Evolutionary conservation across 768 basidiomycete species (phyloP), one percentile per base, ranked within the genome.

Genomic region (Chalciporus piperatus): DNA sequence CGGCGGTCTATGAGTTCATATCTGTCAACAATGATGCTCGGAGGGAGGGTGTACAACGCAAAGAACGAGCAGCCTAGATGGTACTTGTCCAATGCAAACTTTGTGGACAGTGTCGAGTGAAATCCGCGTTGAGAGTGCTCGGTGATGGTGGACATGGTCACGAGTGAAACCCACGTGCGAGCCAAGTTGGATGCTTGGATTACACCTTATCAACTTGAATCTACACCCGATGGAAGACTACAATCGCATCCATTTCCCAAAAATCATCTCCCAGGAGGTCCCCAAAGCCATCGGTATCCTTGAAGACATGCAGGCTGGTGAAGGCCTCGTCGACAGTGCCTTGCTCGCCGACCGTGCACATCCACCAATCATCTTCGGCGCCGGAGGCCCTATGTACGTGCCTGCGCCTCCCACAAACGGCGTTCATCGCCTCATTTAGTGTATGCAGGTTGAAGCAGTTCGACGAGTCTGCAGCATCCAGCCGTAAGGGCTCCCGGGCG

Each of bases 361-460:
- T 17, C 83, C 77, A 4, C 87, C 86, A 6, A 74, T 76, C 41
- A 66, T 76, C 39, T 90, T 90, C 61, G 84, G 84, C 17, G 89
- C 88, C 47, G 85, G 84, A 14, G 87, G 88, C 5, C 80, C 83
- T n/a, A 81, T 87, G 87, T 89, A 52, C 64, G 79, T 70, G 12
- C 20, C 8, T 23, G 13, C 39, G 38, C 12, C 47, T 47, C 6
- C 11, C 16, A 17, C 27, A 20, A 27, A 22, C 6, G 2, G 27
- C 27, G 28, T 38, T 16, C 6, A 25, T 49, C 30, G 17, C 19
- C 55, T 59, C 45, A 51, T 25, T 28, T 37, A 8, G 6, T 11
- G 1, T 43, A 16, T 43, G 11, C 52, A 91, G 88, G 84, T 69
- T 92, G 59, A 90, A 87, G 73, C 76, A 78, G 58, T 92, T 91